Base-by-base conservation (phyloP, 768 basidiomycete species). In the Suillus brevipes region DNA sequence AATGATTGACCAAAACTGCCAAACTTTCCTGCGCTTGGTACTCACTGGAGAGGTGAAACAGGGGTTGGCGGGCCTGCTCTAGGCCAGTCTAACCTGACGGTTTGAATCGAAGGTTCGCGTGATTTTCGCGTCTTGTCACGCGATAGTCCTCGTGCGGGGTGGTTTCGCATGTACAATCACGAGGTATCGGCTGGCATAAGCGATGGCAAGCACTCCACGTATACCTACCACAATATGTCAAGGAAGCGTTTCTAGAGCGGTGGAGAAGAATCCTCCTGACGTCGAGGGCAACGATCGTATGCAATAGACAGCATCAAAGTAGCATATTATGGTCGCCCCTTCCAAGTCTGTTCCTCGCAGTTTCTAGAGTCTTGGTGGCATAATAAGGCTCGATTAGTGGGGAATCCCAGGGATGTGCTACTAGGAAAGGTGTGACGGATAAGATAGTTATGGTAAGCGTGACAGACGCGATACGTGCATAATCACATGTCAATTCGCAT, bases 401-500 rank as follows among this genome's bases (percentile, higher is more conserved):
- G 50, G 50, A 50, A 50, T 50, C 49, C 49, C 49, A 14, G 47
- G 47, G 47, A 13, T 4, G 34, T 36, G 34, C 5, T 34, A 36
- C 34, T 8, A 36, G 34, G 34, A 28, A 8, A 53, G 6, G 20
- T n/a, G 31, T 55, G 53, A 55, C 53, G 3, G 53, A 55, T 55
- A 47, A 47, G 7, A 45, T 45, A 3, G 31, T 31, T 31, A 34
- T 31, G 53, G 18, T 6, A 55, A 55, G 53, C 20, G 53, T 55
- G 53, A 55, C 53, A 55, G 53, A 55, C 53, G 10, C 34, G 53
- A 53, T 20, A 31, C 5, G 20, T 1, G 25, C 6, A 16, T n/a
- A 60, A 63, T 63, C 62, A 63, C 62, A 63, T 63, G 62, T 40
- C 56, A 63, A 13, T 37, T 28, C 20, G 9, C 25, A 60, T 60